Base-by-base conservation (phyloP, 2,329 filamentous ascomycete species). In the Penicillium expansum region DNA sequence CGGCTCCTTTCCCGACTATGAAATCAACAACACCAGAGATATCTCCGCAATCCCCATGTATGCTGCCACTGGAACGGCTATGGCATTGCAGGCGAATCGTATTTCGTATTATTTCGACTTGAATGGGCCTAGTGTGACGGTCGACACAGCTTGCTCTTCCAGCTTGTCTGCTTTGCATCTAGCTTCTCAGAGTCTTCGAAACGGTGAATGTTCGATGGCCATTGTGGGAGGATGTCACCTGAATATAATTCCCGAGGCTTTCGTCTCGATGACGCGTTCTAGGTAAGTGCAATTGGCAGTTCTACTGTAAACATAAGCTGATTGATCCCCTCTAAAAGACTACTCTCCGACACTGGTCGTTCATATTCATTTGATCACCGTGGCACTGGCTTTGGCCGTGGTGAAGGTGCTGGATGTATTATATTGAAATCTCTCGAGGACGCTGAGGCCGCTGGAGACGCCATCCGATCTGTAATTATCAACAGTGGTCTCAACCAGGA, bases 391-490 rank as follows among this genome's bases (percentile, higher is more conserved):
- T 71, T 69, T 55, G 71, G 67, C 20, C 66, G 73, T 7, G 74
- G 73, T 2, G 75, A 77, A 58, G 75, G 74, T 33, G 63, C 67
- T 16, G 72, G 65, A 27, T 62, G 59, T 57, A 59, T 66, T 44
- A 60, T 66, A 58, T 66, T 66, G 61, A 67, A 61, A 52, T 60
- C 56, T 47, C 50, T 67, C 48, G 62, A 62, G 30, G 68, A 67
- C 52, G 65, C 63, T 32, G 59, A 65, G 58, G 66, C 63, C 52
- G 67, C 65, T 20, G 62, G 62, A 24, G 67, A 69, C 30, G 60
- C 60, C 4, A 66, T 66, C 41, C 48, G 64, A 27, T 63, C 61
- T 11, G 52, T 66, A 7, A 55, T 66, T 39, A 55, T 61, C 14
- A 62, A 64, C 43, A 65, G 56, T 30, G 64, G 64, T 6, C 51